These are phyloP conservation scores for Fusarium robinianum DNA, from an alignment of 2,329 filamentous ascomycete species.

Conservation along the genomic window DNA sequence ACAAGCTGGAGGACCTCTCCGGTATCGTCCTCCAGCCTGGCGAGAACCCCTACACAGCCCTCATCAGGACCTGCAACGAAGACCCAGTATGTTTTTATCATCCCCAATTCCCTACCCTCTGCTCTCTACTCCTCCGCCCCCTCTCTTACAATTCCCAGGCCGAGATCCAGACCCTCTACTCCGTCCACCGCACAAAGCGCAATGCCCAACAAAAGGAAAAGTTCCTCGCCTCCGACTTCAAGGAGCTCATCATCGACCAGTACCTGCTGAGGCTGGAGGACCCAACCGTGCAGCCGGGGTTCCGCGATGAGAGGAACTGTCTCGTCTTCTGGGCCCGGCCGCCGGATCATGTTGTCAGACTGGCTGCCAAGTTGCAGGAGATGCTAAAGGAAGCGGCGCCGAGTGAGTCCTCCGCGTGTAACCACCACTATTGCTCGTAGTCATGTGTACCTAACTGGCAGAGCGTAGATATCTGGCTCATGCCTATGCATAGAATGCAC, in stretches of 20 bases:
- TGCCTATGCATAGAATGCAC: conserved; percentile 79
- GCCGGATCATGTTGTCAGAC: conserved; percentile 67
- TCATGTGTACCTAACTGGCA: neutral
- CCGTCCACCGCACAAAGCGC: conserved; percentile 72
- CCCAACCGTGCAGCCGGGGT: conserved; percentile 66
- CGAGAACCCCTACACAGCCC: conserved; percentile 75
- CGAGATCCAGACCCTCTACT: conserved; percentile 73
- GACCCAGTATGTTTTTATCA: conserved; percentile 59
- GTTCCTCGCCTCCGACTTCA: conserved; percentile 70
- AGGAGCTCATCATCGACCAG: conserved; percentile 74
- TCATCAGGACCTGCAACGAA: conserved; percentile 70
- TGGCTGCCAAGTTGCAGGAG: conserved; percentile 72
- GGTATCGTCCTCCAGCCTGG: conserved; percentile 54
- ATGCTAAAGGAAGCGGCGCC: conserved; percentile 67
- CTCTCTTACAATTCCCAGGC: conserved; percentile 47
- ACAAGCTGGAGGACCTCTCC: conserved; percentile 60
- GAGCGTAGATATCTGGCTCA: conserved; percentile 75
- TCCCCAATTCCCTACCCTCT: no score
- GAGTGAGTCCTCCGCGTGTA: conserved; percentile 57
- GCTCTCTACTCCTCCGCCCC: neutral
- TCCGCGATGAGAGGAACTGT: conserved; percentile 77
- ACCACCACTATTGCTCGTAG: neutral
- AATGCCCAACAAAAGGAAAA: conserved; percentile 77
- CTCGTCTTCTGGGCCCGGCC: conserved; percentile 89
- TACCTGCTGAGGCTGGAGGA: conserved; percentile 72